Evolutionary conservation across 495 filamentous ascomycete genomes (phyloP), one percentile per base, ranked within the genome.

Genomic region (Xylaria venustula): DNA sequence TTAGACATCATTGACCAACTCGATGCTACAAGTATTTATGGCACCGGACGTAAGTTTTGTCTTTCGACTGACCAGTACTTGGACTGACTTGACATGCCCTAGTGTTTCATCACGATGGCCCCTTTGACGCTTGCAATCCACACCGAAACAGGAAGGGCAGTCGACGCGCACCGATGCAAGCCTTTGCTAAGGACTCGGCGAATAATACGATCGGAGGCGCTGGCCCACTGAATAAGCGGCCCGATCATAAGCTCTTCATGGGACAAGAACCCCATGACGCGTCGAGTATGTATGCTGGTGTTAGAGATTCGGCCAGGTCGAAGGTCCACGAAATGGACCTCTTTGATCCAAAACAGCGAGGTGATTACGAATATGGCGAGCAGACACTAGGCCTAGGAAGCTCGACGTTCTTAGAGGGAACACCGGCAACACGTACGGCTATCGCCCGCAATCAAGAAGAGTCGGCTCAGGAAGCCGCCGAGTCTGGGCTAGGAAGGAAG

Each of bases 51-150:
- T 98, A 78, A 75, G 93, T 87, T 3, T 17, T 57, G 15, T 26
- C 0, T 12, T 20, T 28, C 7, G 51, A 56, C 46, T 1, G 8
- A 5, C 20, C 4, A 14, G 34, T 48, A 53, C 40, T 37, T 17
- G 34, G 30, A 41, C 64, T 63, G 1, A 64, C 20, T 9, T n/a
- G 57, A 17, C 26, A 25, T 26, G 60, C 47, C 44, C 32, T 37
- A 97, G 93, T 98, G 71, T 97, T 99, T 75, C 95, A 99, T 62
- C 95, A 99, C 71, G 95, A 99, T 71, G 95, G 95, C 23, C 95
- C 95, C 8, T 99, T 97, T 67, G 95, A 99, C 76, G 95, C 95
- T 15, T 94, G 92, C 75, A 97, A 97, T 66, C 93, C 95, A 6
- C 89, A 94, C 72, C 90, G 95, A 60, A 99, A 99, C 71, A 87